Base-by-base conservation (phyloP, 2,329 filamentous ascomycete species). In the Epichloe gansuensis region DNA sequence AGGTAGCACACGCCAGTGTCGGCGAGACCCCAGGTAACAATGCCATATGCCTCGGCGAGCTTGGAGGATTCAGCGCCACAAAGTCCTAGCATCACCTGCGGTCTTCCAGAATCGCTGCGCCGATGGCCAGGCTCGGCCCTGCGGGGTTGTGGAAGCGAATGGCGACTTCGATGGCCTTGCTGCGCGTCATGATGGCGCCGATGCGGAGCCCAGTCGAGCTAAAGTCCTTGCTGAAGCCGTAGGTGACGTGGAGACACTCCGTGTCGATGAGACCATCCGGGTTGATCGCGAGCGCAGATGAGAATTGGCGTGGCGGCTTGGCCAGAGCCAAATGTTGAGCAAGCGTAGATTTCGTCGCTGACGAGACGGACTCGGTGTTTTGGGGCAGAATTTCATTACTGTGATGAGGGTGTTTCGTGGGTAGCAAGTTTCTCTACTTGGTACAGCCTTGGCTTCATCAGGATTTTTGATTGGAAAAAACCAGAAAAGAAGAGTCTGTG, bases 311-410 rank as follows among this genome's bases (percentile, higher is more conserved):
- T 46, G 11, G 60, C 54, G 21, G 52, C 43, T 63, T 71, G 52
- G 56, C 64, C 38, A 34, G 64, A 60, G 61, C 73, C 54, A 54
- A 73, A 81, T 0, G 75, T 67, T 1, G 75, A 77, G 39, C 75
- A 65, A 9, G 73, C 78, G 58, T 81, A 82, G 41, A 82, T 75
- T 59, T 82, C 79, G 59, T 82, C 78, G 55, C 73, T 75, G 57
- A 82, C 70, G 46, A 81, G 65, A 54, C 82, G 77, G 4, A 82
- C 63, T 3, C 62, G 57, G 55, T 78, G 67, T 42, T 67, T 68
- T 50, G 75, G 65, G 56, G 8, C 77, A 81, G 51, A 81, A 69
- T 3, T 60, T 58, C 68, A 80, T 71, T 23, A 77, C 62, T 6
- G 63, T 64, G 0, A 72, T 54, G 3, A 80, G 58, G 0, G 69